phyloP scores from a whole-genome alignment of 257 asterid genomes.

The Nicotiana tomentosiformis region DNA sequence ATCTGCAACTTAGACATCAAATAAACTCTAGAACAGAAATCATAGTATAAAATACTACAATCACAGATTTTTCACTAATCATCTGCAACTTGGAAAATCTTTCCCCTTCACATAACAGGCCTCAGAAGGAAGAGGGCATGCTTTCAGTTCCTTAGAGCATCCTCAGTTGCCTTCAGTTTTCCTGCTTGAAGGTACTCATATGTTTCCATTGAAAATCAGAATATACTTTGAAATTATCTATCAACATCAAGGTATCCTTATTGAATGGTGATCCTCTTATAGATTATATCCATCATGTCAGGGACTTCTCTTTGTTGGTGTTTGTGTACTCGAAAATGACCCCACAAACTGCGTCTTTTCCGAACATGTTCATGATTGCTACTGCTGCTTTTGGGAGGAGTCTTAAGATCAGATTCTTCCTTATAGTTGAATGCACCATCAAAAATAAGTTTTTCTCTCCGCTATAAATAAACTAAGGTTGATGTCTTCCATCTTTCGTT shows the following conservation, averaged over 20 bases:
- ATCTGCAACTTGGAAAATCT: too few species aligned
- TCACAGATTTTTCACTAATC: too few species aligned
- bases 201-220: constrained; percentile 41
- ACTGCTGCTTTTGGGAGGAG: constrained; percentile 54
- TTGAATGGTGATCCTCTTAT: constrained; percentile 50
- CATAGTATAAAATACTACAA: too few species aligned
- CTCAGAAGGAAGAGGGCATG: constrained; percentile 46
- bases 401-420: constrained; percentile 50
- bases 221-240: constrained; percentile 19
- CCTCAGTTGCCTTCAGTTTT: constrained; percentile 39
- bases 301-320: constrained; percentile 21
- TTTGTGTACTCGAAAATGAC: constrained; percentile 58
- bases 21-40: too few species aligned
- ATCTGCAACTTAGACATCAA: constrained; percentile 31
- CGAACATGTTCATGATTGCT: constrained; percentile 51
- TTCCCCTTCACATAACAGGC: constrained; percentile 17
- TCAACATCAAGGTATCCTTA: constrained; percentile 50
- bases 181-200: constrained; percentile 26
- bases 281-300: constrained; percentile 41
- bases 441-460: constrained; percentile 56
- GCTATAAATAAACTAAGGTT: not conserved
- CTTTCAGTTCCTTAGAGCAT: constrained; percentile 47
- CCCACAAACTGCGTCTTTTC: constrained; percentile 64
- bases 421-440: constrained; percentile 82
- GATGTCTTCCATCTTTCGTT: too few species aligned